Base-by-base conservation (phyloP, 352 stramenopile species). In the Phytophthora ramorum region DNA sequence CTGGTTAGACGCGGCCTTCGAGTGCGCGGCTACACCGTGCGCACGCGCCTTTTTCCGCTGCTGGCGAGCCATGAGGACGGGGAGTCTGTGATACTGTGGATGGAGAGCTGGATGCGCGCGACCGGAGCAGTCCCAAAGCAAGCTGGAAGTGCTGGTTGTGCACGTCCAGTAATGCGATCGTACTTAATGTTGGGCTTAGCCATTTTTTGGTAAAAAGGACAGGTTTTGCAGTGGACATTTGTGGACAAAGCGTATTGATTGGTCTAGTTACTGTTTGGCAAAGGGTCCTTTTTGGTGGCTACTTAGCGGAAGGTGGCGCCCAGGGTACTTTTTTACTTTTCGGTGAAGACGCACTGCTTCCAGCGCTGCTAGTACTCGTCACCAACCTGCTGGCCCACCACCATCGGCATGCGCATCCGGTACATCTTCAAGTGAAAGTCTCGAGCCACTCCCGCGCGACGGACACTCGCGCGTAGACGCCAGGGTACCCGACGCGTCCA, bases 41-140 rank as follows among this genome's bases (percentile, higher is more conserved):
- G 73, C 40, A 58, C 82, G 83, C 53, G 75, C 66, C 46, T 91
- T 91, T 46, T 87, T 90, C 37, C 78, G 80, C 20, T 81, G 69
- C 45, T 79, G 56, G 46, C 85, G 82, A 30, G 68, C 81, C 84
- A 92, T 92, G 10, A 1, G 49, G 30, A 1, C 12, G 7, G 10
- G 8, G 10, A 9, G 34, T 4, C 9, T 19, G 38, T 47, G 16
- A 22, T 6, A 1, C 8, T 50, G n/a, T 32, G 20, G 30, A 17
- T 8, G 37, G 12, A 24, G 13, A 24, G 35, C 7, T 20, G 37
- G 30, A 40, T 10, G 37, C 6, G 41, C 13, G 46, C 17, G 46
- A 24, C 22, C 3, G 22, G 22, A 45, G 22, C 22, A 2, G 46
- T 10, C 0, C 37, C n/a, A 14, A 14, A 43, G 37, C 32, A 38